Conservation (phyloP, 2,329 filamentous ascomycete genomes). For the Cytospora leucostoma region DNA sequence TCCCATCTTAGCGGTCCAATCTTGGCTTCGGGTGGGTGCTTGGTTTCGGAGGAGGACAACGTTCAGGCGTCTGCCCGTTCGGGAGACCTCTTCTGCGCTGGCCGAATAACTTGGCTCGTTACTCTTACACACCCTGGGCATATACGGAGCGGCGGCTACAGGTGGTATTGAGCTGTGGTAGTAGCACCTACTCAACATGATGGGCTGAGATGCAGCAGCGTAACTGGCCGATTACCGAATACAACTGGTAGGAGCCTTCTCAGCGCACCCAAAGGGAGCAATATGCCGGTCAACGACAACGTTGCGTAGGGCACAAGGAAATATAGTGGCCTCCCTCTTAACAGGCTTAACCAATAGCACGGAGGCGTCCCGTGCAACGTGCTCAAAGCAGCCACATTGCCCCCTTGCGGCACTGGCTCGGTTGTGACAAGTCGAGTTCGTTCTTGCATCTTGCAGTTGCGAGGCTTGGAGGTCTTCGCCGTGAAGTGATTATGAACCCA, state of each 20-base stretch:
- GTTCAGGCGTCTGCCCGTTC: neutral
- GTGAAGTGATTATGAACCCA: too few relatives aligned
- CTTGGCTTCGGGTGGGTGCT: neutral
- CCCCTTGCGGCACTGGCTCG: too few relatives aligned
- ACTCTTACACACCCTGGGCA: neutral
- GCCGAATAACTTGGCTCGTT: constrained; percentile 9
- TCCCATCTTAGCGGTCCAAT: neutral
- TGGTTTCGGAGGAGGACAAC: neutral
- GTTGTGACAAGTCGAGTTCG: too few relatives aligned
- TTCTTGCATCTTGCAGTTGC: too few relatives aligned
- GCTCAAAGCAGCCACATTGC: too few relatives aligned
- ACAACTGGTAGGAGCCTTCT: neutral
- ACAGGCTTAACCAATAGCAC: neutral
- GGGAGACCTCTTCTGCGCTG: constrained; percentile 11
- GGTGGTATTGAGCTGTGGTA: neutral
- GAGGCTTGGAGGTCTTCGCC: too few relatives aligned
- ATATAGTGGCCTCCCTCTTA: neutral
- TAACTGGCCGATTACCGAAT: neutral
- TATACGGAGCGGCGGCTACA: neutral
- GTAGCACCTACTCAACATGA: neutral
- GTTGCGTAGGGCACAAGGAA: neutral
- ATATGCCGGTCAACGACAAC: neutral
- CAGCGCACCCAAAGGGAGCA: neutral
- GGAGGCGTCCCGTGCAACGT: neutral
- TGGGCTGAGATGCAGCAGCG: neutral